Base-by-base conservation (phyloP, 208 protist genomes). In the Crithidia fasciculata region DNA sequence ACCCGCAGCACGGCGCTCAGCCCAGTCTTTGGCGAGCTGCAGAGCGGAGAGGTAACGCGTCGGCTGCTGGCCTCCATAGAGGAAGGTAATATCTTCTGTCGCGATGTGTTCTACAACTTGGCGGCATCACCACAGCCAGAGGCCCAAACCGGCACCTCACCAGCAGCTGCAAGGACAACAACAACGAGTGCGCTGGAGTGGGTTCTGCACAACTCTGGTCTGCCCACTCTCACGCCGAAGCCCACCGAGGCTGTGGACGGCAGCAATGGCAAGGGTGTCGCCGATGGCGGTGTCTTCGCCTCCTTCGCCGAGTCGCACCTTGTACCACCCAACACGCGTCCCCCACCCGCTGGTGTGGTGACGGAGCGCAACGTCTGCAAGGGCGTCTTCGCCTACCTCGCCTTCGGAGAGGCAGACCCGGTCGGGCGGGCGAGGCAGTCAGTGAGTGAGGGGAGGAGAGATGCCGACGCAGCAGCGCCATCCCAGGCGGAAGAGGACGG, bases 331-430 rank as follows among this genome's bases (percentile, higher is more conserved):
- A 61, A 54, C 19, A 86, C 74, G 19, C 84, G 87, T 54, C 50
- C 86, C 47, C 91, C 91, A 6, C 71, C 78, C 5, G 88, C 81
- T 13, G 91, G 88, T 19, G 88, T 95, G 12, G 80, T 94, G 39
- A 94, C 88, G 18, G 91, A 95, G 13, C 83, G 85, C 18, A 93
- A 92, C 70, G 74, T 92, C 9, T 85, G 86, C 76, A 74, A 66
- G 41, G 91, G 91, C 18, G 45, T 66, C n/a, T 95, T 92, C 74
- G 84, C 87, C 49, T 94, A 92, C 54, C 44, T 88, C 18, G 78
- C 68, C 36, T 55, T 70, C 40, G 66, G 68, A 3, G 63, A 62
- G 52, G 15, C 8, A 2, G 44, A 76, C 54, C 44, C 76, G 9
- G 16, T 80, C 0, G 9, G 37, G 8, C 7, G 7, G 60, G 74